These are phyloP conservation scores for Chrysoporthe deuterocubensis DNA, from an alignment of 2,329 filamentous ascomycete genomes.

Conservation along the genomic window DNA sequence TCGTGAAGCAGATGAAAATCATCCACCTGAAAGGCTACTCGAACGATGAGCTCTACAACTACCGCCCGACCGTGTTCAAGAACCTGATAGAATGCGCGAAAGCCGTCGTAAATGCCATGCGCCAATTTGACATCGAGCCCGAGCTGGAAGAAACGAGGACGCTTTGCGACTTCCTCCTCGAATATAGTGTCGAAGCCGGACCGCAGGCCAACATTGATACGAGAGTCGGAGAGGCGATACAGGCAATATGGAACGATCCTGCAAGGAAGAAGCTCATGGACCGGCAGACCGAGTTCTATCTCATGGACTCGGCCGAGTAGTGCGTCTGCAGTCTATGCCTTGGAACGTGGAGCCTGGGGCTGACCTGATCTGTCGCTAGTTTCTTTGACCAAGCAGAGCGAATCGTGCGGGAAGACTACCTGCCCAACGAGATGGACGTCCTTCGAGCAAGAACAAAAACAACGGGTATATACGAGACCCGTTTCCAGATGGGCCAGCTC, in stretches of 20 bases:
- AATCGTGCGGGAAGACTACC: slow-evolving; percentile 83
- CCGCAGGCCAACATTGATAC: slow-evolving; percentile 83
- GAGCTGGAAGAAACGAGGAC: slow-evolving; percentile 72
- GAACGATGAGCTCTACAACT: slow-evolving; percentile 89
- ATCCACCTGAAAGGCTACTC: slow-evolving; percentile 98
- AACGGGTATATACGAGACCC: slow-evolving; percentile 97
- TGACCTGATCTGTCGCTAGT: slow-evolving; percentile 51
- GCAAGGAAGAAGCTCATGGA: slow-evolving; percentile 83
- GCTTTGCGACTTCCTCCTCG: slow-evolving; percentile 77
- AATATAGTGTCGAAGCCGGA: slow-evolving; percentile 89
- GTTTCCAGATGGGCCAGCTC: slow-evolving; percentile 97
- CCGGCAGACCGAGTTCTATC: slow-evolving; percentile 95
- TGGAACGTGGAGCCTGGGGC: neutral
- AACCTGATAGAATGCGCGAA: slow-evolving; percentile 97
- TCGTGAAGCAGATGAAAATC: slow-evolving; percentile 99
- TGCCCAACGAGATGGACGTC: slow-evolving; percentile 93
- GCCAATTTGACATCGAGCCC: slow-evolving; percentile 86
- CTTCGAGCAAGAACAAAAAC: slow-evolving; percentile 96
- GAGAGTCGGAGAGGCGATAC: slow-evolving; percentile 80
- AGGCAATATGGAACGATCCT: slow-evolving; percentile 88
- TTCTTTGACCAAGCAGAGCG: slow-evolving; percentile 93
- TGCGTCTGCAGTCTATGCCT: slow-evolving; percentile 53
- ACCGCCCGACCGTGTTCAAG: slow-evolving; percentile 96
- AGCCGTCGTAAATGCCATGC: slow-evolving; percentile 87
- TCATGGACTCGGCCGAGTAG: slow-evolving; percentile 99